Evolutionary conservation across 495 filamentous ascomycete species (phyloP).

Genomic region (Neurospora tetrasperma): DNA sequence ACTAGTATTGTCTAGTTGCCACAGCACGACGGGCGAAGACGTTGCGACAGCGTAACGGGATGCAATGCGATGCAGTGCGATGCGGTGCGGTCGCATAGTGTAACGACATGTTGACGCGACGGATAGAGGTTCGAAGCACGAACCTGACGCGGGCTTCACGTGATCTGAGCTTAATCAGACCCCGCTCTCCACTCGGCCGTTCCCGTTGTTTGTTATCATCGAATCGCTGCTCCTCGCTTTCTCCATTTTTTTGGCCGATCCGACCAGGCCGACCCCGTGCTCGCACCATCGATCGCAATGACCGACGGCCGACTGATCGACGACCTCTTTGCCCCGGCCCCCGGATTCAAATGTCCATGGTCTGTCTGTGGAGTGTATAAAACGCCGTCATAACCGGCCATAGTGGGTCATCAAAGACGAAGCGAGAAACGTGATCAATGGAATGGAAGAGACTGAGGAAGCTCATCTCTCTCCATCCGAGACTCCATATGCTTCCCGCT

Average conservation of each 20-base stretch:
- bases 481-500: background rate
- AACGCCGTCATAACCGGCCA: background rate
- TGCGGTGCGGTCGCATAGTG: background rate
- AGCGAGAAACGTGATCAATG: background rate
- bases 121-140: conserved; percentile 3
- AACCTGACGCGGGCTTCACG: conserved; percentile 10
- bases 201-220: background rate
- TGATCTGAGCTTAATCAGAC: conserved; percentile 3
- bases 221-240: conserved; percentile 1
- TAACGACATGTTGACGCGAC: conserved; percentile 4
- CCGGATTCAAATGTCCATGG: background rate
- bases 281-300: conserved; percentile 8
- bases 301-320: background rate
- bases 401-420: background rate
- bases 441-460: background rate
- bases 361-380: background rate
- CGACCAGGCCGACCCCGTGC: background rate
- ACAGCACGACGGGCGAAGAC: background rate
- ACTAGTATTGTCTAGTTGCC: background rate
- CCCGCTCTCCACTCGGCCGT: background rate
- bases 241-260: background rate
- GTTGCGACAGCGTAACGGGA: background rate
- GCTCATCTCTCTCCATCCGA: background rate
- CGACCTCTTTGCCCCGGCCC: background rate
- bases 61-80: background rate